Evolutionary conservation across 352 stramenopile genomes (phyloP).

Genomic region (Phytopythium oedochilum): DNA sequence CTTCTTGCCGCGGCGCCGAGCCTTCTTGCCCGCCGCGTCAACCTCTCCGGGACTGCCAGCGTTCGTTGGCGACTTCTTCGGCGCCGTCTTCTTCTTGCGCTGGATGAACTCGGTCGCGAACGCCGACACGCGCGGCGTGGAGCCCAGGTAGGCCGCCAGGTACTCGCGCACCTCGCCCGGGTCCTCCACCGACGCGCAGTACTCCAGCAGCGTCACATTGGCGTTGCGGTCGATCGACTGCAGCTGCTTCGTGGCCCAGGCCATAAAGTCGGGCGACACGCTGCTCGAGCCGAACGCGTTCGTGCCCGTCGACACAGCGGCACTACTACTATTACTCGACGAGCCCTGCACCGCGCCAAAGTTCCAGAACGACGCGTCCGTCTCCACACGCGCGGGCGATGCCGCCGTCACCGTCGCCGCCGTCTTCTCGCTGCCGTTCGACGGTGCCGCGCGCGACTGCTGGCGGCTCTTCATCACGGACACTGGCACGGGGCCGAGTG

Average conservation of each 20-base stretch:
- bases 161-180: conserved; percentile 94
- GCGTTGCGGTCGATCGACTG: conserved; percentile 68
- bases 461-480: conserved; percentile 80
- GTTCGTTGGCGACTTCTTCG: conserved; percentile 35
- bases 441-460: conserved; percentile 27
- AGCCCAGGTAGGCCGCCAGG: conserved; percentile 95
- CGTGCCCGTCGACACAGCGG: conserved; percentile 8
- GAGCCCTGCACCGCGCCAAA: conserved; percentile 50
- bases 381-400: conserved; percentile 42
- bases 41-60: conserved; percentile 12
- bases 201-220: conserved; percentile 89
- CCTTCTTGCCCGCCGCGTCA: conserved; percentile 43
- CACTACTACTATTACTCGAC: conserved; percentile 1
- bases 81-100: conserved; percentile 74
- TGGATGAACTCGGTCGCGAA: conserved; percentile 97
- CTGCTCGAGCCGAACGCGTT: conserved; percentile 51
- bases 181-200: conserved; percentile 95
- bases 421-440: conserved; percentile 22
- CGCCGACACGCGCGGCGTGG: conserved; percentile 93
- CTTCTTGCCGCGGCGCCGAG: conserved; percentile 63
- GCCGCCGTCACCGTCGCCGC: conserved; percentile 9
- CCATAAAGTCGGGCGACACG: conserved; percentile 71
- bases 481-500: conserved; percentile 65
- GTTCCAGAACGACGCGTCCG: conserved; percentile 82
- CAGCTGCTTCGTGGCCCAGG: conserved; percentile 75